Conservation (phyloP, 257 asterid genomes). For the Craterostigma plantagineum region DNA sequence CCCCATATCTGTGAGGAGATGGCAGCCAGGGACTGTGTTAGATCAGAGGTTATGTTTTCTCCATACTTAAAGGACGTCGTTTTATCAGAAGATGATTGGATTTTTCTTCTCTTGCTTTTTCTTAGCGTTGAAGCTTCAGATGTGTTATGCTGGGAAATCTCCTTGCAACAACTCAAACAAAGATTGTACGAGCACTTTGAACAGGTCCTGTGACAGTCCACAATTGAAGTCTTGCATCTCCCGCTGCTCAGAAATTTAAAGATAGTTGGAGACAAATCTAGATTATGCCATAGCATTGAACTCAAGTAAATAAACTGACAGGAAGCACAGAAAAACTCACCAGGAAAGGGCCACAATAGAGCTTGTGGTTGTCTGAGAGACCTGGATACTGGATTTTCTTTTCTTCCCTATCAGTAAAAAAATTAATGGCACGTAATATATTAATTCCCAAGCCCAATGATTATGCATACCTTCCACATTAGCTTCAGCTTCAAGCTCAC, state of each 20-base stretch:
- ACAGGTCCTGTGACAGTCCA: slow-evolving; percentile 92
- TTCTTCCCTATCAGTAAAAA: slow-evolving; percentile 1
- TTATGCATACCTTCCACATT: slow-evolving; percentile 36
- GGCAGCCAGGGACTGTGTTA: slow-evolving; percentile 13
- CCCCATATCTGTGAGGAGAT: slow-evolving; percentile 22
- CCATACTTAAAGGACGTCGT: slow-evolving; percentile 11
- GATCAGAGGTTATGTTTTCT: slow-evolving; percentile 20
- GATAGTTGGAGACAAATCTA: slow-evolving; percentile 10
- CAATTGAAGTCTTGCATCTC: slow-evolving; percentile 52
- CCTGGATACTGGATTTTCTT: too few relatives aligned
- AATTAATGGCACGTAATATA: slow-evolving; percentile 2
- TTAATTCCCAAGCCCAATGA: slow-evolving; percentile 6
- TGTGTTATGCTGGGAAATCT: slow-evolving; percentile 26
- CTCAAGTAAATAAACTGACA: background rate
- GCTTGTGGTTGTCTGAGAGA: too few relatives aligned
- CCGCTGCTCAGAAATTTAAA: slow-evolving; percentile 37
- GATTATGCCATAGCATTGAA: background rate
- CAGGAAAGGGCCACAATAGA: too few relatives aligned
- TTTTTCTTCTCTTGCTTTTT: slow-evolving; percentile 35
- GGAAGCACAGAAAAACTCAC: too few relatives aligned
- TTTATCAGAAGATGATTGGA: slow-evolving; percentile 20
- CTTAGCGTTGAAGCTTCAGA: slow-evolving; percentile 17
- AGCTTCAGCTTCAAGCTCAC: slow-evolving; percentile 63
- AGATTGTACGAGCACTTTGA: slow-evolving; percentile 58
- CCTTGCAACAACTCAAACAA: slow-evolving; percentile 75